Base-by-base conservation (phyloP, 2,329 filamentous ascomycete species). In the Xylaria hypoxylon region DNA sequence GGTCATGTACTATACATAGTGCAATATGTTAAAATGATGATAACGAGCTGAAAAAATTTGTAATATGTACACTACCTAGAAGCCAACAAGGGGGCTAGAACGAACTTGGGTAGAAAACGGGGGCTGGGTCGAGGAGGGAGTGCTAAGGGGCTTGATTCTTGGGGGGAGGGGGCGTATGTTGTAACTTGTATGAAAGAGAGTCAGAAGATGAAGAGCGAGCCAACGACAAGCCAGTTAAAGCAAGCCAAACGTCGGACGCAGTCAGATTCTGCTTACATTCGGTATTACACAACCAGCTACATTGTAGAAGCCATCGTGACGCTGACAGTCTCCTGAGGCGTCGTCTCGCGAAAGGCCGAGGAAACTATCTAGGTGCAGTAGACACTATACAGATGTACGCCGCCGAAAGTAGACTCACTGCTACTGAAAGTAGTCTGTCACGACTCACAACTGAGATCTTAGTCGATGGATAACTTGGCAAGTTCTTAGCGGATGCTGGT, bases 221-320 rank as follows among this genome's bases (percentile, higher is more conserved):
- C 28, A 17, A 52, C 59, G 13, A 33, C 11, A 47, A 62, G 59
- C 50, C 40, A 35, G 58, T 26, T 11, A 28, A 35, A 38, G 22
- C 28, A 40, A 28, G 51, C 13, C 42, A 50, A 42, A 45, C 60
- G 10, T 26, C n/a, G 22, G 28, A 53, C 24, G 56, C 60, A 60
- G 65, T 67, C 56, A 57, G 52, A 64, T 58, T 35, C 44, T 61
- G 26, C 38, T 53, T 57, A 57, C 58, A 51, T 52, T 35, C 13
- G 15, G 35, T 38, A 47, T 45, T 47, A 35, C 4, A 22, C 24
- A 59, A 13, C 44, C 40, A 26, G 45, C 22, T 26, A 40, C 17
- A 24, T 33, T 44, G 35, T n/a, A 31, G 35, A 61, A 65, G 50
- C 57, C 57, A 65, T 33, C 10, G 51, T 15, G 19, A 61, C 57